Base-by-base conservation (phyloP, 1,284 basidiomycete genomes). In the Xerocomus amazonicus region DNA sequence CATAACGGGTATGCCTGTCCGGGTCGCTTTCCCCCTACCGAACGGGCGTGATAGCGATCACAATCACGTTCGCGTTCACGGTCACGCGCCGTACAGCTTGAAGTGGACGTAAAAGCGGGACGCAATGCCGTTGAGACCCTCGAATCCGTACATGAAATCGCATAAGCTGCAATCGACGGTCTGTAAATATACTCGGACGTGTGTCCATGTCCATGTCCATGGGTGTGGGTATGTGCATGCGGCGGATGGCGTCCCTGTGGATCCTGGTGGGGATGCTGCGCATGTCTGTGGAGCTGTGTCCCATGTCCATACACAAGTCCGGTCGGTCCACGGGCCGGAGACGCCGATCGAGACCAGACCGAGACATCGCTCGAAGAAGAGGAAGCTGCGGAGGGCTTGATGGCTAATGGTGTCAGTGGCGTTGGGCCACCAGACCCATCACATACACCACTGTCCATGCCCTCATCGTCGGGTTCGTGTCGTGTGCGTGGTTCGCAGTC, bases 91-190 rank as follows among this genome's bases (percentile, higher is more conserved):
- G 29, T 26, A 17, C 39, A 62, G 9, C 29, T 51, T 33, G n/a
- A n/a, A n/a, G n/a, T n/a, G n/a, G 61, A 64, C 43, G 62, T 63
- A 57, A 64, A 64, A 23, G 66, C 62, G 16, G 62, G 62, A 6
- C 66, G 62, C 42, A 64, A 40, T 3, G 66, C 66, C 3, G 62
- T 64, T 49, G 66, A 68, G 9, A 68, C 66, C 54, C 60, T 59
- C 14, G 64, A 57, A 52, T 64, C 62, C 4, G 66, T 64, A 4
- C 65, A 68, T 5, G 62, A 63, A 23, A 66, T 61, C 8, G 64
- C 62, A 45, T 68, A 63, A 1, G 64, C 62, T 0, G 62, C 43
- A 12, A 67, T 68, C 13, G 66, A 63, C 1, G 66, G 66, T 35
- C 56, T 56, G 47, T 63, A 63, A 2, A 68, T 62, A 13, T 47